phyloP scores from a whole-genome alignment of 2,329 filamentous ascomycete species.

The Phoma sp. region DNA sequence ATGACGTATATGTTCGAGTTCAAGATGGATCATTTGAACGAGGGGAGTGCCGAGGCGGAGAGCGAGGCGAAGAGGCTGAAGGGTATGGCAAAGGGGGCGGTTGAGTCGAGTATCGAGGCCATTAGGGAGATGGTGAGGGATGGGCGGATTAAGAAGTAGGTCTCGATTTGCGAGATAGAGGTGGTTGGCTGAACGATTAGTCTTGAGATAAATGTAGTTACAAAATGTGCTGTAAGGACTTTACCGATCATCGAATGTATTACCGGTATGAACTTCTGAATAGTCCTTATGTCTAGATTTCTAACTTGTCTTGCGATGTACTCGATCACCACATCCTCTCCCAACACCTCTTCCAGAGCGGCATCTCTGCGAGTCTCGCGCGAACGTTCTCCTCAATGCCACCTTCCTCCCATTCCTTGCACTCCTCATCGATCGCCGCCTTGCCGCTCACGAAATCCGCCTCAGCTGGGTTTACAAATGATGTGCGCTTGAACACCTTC shows the following conservation, averaged over 20 bases:
- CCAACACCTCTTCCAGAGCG: conserved; percentile 12
- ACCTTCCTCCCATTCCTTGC: conserved; percentile 34
- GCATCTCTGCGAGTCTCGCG: conserved; percentile 13
- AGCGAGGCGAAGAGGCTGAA: conserved; percentile 34
- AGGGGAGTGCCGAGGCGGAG: conserved; percentile 44
- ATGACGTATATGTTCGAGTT: conserved; percentile 58
- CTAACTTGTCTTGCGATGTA: no score
- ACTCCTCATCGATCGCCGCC: conserved; percentile 49
- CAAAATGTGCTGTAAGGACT: no score
- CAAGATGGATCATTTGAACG: conserved; percentile 42
- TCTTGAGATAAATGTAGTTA: neutral
- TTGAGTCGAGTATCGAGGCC: conserved; percentile 51
- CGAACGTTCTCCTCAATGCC: conserved; percentile 13
- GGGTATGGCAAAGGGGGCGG: conserved; percentile 49
- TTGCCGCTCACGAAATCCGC: conserved; percentile 52
- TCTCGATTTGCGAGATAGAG: no score
- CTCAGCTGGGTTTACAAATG: conserved; percentile 45
- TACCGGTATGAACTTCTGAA: no score
- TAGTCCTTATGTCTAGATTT: no score
- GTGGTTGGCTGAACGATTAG: neutral
- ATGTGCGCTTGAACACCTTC: conserved; percentile 68
- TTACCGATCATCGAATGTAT: no score
- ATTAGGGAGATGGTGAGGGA: conserved; percentile 52
- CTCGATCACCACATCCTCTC: conserved; percentile 13
- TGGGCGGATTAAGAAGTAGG: conserved; percentile 32